Evolutionary conservation across 2,329 filamentous ascomycete genomes (phyloP).

Genomic region (Endocalyx cinctus): DNA sequence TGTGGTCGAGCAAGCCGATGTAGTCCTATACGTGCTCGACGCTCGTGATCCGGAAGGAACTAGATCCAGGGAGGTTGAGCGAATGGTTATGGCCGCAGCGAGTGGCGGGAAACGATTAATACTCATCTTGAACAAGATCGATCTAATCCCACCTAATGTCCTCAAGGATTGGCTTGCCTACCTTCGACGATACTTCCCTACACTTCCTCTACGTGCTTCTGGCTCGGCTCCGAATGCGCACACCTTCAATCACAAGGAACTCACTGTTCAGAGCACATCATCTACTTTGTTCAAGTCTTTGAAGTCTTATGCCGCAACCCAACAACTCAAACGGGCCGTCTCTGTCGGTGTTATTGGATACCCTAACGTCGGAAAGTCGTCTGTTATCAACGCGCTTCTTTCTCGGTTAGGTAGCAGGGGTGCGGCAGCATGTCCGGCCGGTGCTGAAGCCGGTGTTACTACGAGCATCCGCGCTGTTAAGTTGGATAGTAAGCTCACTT

Average conservation of each 20-base stretch:
- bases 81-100: constrained; percentile 84
- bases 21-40: constrained; percentile 88
- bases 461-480: constrained; percentile 86
- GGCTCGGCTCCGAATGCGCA: constrained; percentile 78
- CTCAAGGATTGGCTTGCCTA: constrained; percentile 81
- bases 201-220: constrained; percentile 81
- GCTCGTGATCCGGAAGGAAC: constrained; percentile 89
- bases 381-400: constrained; percentile 89
- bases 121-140: constrained; percentile 92
- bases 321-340: constrained; percentile 82
- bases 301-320: constrained; percentile 79
- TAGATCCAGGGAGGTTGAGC: constrained; percentile 84
- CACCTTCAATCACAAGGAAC: constrained; percentile 86
- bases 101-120: constrained; percentile 82
- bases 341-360: constrained; percentile 93
- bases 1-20: constrained; percentile 83
- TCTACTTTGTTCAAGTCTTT: constrained; percentile 81
- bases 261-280: constrained; percentile 82
- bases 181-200: constrained; percentile 85
- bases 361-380: constrained; percentile 94
- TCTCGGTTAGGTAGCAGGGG: constrained; percentile 66
- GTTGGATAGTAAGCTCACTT: constrained; percentile 87
- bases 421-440: constrained; percentile 72
- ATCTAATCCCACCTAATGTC: constrained; percentile 76
- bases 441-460: constrained; percentile 88